These are phyloP conservation scores for Penicillium pulvis DNA, from an alignment of 495 filamentous ascomycete genomes.

Conservation along the genomic window DNA sequence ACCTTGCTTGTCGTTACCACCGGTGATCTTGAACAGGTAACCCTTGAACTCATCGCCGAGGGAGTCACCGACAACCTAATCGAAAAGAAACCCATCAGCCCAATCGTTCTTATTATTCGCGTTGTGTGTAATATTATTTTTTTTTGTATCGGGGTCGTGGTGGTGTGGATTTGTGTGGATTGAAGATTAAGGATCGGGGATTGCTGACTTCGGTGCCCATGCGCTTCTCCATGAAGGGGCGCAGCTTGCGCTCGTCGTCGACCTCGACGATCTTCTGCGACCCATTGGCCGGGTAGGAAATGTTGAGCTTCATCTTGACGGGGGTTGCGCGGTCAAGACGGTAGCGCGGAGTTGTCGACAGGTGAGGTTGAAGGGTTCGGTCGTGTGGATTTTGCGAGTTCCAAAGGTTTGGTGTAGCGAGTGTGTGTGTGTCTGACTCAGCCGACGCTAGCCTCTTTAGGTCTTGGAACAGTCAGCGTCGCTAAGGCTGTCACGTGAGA, in stretches of 20 bases:
- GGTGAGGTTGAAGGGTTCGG: slow-evolving; percentile 43
- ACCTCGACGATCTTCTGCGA: slow-evolving; percentile 98
- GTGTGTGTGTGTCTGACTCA: slow-evolving; percentile 35
- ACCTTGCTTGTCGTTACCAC: slow-evolving; percentile 99
- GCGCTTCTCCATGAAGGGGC: slow-evolving; percentile 85
- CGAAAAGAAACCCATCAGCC: slow-evolving; percentile 42
- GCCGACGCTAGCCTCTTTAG: slow-evolving; percentile 23
- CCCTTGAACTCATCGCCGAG: slow-evolving; percentile 99
- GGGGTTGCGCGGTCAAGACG: slow-evolving; percentile 55
- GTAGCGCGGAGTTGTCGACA: slow-evolving; percentile 53
- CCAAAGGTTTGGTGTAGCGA: slow-evolving; percentile 33
- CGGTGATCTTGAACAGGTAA: slow-evolving; percentile 88
- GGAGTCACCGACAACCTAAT: slow-evolving; percentile 71
- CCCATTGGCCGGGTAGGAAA: slow-evolving; percentile 98
- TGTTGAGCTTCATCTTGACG: slow-evolving; percentile 89
- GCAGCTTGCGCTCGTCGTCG: slow-evolving; percentile 94
- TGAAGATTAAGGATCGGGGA: slow-evolving; percentile 19
- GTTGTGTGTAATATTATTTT: slow-evolving; percentile 13
- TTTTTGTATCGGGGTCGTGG: slow-evolving; percentile 13
- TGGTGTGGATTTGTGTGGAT: slow-evolving; percentile 12
- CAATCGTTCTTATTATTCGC: slow-evolving; percentile 27
- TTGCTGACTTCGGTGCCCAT: slow-evolving; percentile 92
- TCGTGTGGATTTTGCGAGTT: slow-evolving; percentile 36
- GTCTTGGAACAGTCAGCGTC: slow-evolving; percentile 16
- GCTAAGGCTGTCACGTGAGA: slow-evolving; percentile 26